Conservation (phyloP, 495 filamentous ascomycete genomes). For the Apodospora peruviana region DNA sequence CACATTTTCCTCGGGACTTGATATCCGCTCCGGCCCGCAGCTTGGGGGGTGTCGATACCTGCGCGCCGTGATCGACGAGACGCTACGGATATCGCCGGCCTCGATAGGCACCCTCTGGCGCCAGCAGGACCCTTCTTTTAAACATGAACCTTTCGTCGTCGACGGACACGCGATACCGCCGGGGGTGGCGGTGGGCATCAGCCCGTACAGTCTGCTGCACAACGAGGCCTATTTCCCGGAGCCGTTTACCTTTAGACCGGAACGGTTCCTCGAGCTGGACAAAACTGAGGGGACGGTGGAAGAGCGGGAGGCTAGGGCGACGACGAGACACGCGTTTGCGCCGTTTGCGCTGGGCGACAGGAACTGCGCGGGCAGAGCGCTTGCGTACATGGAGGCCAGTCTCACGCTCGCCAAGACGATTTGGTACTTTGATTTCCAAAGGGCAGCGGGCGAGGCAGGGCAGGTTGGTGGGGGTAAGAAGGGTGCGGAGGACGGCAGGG, state of each 20-base stretch:
- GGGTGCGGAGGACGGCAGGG: conserved; percentile 3
- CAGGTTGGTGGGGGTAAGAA: conserved; percentile 5
- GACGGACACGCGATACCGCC: conserved; percentile 24
- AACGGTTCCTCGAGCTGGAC: conserved; percentile 32
- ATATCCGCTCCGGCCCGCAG: conserved; percentile 32
- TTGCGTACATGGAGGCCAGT: conserved; percentile 39
- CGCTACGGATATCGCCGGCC: conserved; percentile 52
- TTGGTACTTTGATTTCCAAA: conserved; percentile 29
- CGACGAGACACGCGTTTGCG: conserved; percentile 24
- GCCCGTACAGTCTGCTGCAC: conserved; percentile 36
- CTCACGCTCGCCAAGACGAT: conserved; percentile 25
- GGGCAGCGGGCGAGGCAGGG: conserved; percentile 12
- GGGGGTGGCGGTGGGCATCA: conserved; percentile 31
- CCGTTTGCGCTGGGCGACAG: conserved; percentile 40
- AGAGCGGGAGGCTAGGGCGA: neutral
- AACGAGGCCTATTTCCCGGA: conserved; percentile 35
- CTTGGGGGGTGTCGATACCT: conserved; percentile 45
- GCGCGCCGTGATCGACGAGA: conserved; percentile 51
- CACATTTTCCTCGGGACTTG: conserved; percentile 30
- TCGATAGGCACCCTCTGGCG: conserved; percentile 43
- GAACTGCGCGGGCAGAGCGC: conserved; percentile 38
- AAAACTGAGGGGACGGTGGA: conserved; percentile 1
- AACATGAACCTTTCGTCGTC: conserved; percentile 36
- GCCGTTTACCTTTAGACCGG: conserved; percentile 35
- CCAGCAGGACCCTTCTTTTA: conserved; percentile 23